Evolutionary conservation across 1,284 basidiomycete species (phyloP).

Genomic region (Dichomitus squalens): DNA sequence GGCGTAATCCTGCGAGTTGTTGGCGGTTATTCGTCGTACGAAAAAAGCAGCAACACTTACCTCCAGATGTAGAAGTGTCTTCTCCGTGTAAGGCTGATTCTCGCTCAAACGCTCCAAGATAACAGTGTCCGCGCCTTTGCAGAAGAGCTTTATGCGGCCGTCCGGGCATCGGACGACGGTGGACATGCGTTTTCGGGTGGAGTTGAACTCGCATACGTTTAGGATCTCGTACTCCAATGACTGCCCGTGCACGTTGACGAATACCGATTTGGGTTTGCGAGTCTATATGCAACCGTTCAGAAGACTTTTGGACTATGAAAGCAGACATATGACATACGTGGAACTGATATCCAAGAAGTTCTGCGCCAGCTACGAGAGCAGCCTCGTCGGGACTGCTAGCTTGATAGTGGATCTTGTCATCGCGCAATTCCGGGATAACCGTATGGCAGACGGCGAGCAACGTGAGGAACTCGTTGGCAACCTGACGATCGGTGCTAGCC

Average conservation of each 20-base stretch:
- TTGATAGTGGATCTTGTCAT: slow-evolving; percentile 88
- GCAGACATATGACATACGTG: slow-evolving; percentile 59
- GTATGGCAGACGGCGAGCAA: slow-evolving; percentile 97
- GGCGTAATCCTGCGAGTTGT: slow-evolving; percentile 79
- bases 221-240: slow-evolving; percentile 87
- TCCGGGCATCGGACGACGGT: slow-evolving; percentile 88
- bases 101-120: slow-evolving; percentile 87
- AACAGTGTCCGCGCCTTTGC: slow-evolving; percentile 98
- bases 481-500: slow-evolving; percentile 49
- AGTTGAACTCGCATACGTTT: slow-evolving; percentile 99
- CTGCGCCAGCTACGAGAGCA: slow-evolving; percentile 93
- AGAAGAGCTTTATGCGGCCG: slow-evolving; percentile 93
- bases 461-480: slow-evolving; percentile 86
- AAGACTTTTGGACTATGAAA: too few species aligned
- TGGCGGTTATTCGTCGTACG: neutral
- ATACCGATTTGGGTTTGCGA: slow-evolving; percentile 95
- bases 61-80: slow-evolving; percentile 90
- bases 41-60: slow-evolving; percentile 42
- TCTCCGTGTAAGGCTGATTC: slow-evolving; percentile 85
- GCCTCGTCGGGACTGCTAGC: slow-evolving; percentile 99
- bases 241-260: slow-evolving; percentile 78
- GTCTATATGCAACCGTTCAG: slow-evolving; percentile 50
- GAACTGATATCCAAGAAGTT: slow-evolving; percentile 92
- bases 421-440: slow-evolving; percentile 93
- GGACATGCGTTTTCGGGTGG: slow-evolving; percentile 97